Evolutionary conservation across 345 rosid species (phyloP), one percentile per base, ranked within the genome.

Genomic region (Citrus medica): DNA sequence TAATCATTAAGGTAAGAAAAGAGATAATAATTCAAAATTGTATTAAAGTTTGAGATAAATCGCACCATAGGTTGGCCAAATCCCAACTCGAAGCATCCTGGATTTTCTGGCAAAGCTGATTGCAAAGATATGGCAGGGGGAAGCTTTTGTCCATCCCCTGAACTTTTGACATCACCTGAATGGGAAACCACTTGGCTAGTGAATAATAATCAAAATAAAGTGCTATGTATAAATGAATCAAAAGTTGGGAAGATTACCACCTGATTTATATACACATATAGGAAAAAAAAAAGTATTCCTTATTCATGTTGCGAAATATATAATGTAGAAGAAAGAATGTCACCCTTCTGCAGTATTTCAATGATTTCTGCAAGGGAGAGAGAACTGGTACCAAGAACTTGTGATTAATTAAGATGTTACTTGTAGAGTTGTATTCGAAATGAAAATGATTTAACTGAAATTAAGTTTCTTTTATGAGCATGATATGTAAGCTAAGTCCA

Each of bases 21-120:
- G 22, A 32, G 67, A 64, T 37, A 51, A 73, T 32, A 53, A 32
- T 5, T 27, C 33, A 6, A 67, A 78, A 27, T 63, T 61, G 3
- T 33, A 46, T 38, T 30, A 71, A 71, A 5, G 17, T 71, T 71
- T 4, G 24, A 6, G 5, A 69, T 66, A 72, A 9, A 22, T 58
- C 48, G 46, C 87, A 96, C 99, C 92, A 84, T 67, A 32, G 91
- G 89, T 82, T 89, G 97, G 82, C 91, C 84, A 78, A 83, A 86
- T 59, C 97, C 99, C 27, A 91, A 64, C 63, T 94, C 95, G 74
- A 88, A 87, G 60, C 83, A 84, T 76, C 81, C 48, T 76, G 66
- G 73, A 63, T 86, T 79, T 59, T 90, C 93, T 40, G 90, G 86
- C 40, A 82, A 72, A 85, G 89, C 76, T 61, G 93, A 71, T 46